Percentiles rank a stretch among this genome's conserved stretches.
Conservation (phyloP, 768 basidiomycete genomes). For the Collybia sp. region DNA sequence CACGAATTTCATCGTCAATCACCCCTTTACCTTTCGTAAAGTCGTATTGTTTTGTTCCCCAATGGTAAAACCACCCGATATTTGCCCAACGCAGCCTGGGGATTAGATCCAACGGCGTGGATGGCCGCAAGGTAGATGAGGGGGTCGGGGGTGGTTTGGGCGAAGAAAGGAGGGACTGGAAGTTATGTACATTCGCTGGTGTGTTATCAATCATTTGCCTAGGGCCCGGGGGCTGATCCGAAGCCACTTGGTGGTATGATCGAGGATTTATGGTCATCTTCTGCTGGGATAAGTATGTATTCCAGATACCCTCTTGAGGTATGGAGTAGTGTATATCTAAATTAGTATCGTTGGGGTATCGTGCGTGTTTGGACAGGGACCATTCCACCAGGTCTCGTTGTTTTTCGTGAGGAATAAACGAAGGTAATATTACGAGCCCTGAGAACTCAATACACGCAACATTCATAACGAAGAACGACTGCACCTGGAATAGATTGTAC, state of each 20-base stretch:
- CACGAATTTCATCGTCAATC: slow-evolving; percentile 51
- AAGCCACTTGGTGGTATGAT: slow-evolving; percentile 18
- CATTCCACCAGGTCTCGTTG: slow-evolving; percentile 71
- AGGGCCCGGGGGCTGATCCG: slow-evolving; percentile 37
- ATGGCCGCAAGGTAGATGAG: slow-evolving; percentile 51
- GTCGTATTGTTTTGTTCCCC: slow-evolving; percentile 95
- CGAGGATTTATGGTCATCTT: slow-evolving; percentile 41
- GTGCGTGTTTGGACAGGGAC: slow-evolving; percentile 73
- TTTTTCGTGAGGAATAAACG: slow-evolving; percentile 53
- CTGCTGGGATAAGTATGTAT: slow-evolving; percentile 35
- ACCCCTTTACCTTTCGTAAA: slow-evolving; percentile 65
- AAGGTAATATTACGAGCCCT: slow-evolving; percentile 87
- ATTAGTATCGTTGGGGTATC: slow-evolving; percentile 81
- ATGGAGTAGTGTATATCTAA: slow-evolving; percentile 83
- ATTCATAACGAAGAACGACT: slow-evolving; percentile 4
- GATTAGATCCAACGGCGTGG: slow-evolving; percentile 51
- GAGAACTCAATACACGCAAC: slow-evolving; percentile 1
- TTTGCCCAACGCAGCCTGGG: slow-evolving; percentile 91
- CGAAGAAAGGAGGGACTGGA: slow-evolving; percentile 43
- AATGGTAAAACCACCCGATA: slow-evolving; percentile 95
- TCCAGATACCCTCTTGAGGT: slow-evolving; percentile 78
- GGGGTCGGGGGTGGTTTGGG: slow-evolving; percentile 65
- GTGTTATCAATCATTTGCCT: slow-evolving; percentile 69
- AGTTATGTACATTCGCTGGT: slow-evolving; percentile 55
- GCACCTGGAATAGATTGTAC: slow-evolving; percentile 58